Percentiles rank a stretch among this genome's conserved stretches.
Evolutionary conservation across 257 asterid species (phyloP).

Genomic region (Cynanchum wilfordii): DNA sequence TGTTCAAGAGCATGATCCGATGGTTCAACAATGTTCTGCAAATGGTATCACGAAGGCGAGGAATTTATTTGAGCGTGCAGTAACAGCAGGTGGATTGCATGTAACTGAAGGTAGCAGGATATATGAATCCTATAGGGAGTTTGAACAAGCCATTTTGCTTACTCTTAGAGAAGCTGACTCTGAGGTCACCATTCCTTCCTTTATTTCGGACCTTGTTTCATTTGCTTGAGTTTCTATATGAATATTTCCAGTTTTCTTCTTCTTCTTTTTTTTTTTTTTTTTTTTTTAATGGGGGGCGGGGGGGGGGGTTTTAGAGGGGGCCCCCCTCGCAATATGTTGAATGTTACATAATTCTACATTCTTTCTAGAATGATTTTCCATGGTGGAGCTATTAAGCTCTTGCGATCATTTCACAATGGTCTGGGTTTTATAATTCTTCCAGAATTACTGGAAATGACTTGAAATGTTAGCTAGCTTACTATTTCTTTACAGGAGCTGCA

Average conservation of each 20-base stretch:
- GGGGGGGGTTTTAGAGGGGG: too few species aligned
- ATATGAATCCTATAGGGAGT: conserved; percentile 79
- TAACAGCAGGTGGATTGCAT: conserved; percentile 86
- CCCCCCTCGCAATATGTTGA: background rate
- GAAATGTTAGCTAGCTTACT: background rate
- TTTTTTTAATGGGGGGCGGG: background rate
- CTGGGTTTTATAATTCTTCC: background rate
- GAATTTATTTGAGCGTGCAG: conserved; percentile 83
- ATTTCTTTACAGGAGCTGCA: background rate
- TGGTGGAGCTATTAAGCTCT: background rate
- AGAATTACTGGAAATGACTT: background rate
- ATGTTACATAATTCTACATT: background rate
- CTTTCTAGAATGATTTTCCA: background rate
- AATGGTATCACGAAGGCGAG: conserved; percentile 71
- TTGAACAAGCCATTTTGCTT: conserved; percentile 64
- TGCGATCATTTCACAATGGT: background rate
- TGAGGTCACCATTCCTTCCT: conserved; percentile 35
- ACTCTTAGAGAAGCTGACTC: conserved; percentile 53
- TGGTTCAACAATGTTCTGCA: conserved; percentile 48
- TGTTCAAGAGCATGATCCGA: conserved; percentile 67
- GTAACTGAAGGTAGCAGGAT: conserved; percentile 74
- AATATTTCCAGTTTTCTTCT: background rate
- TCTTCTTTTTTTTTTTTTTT: background rate
- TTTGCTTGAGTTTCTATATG: conserved; percentile 3
- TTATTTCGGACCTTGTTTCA: background rate